These are phyloP conservation scores for Jasminum sambac DNA, from an alignment of 257 asterid genomes.

Conservation along the genomic window DNA sequence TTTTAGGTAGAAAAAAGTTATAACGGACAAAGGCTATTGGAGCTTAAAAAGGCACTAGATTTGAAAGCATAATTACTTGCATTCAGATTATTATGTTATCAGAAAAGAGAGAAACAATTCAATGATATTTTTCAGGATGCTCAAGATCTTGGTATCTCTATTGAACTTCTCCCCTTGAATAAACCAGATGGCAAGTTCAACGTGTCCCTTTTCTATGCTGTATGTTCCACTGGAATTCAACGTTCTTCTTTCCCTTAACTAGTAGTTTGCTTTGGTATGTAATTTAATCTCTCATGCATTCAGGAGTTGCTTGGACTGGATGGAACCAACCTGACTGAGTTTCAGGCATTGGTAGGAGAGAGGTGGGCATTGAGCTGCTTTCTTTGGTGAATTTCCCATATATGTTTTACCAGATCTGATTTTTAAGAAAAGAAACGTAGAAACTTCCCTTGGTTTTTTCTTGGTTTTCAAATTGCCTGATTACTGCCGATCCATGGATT, in stretches of 20 bases:
- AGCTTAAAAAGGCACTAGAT: conserved; percentile 22
- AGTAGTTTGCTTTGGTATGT: conserved; percentile 12
- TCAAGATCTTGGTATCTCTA: conserved; percentile 88
- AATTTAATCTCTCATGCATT: conserved; percentile 30
- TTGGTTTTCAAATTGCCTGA: neutral
- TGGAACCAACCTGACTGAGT: conserved; percentile 69
- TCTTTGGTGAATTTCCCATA: conserved; percentile 17
- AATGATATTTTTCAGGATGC: conserved; percentile 66
- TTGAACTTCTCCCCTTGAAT: conserved; percentile 88
- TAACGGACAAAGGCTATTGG: conserved; percentile 13
- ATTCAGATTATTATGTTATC: conserved; percentile 7
- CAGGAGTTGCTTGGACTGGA: conserved; percentile 92
- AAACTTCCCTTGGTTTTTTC: neutral
- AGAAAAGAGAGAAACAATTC: conserved; percentile 9
- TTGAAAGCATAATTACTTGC: conserved; percentile 3
- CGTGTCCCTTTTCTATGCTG: conserved; percentile 77
- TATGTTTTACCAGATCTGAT: conserved; percentile 15
- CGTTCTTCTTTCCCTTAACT: conserved; percentile 7
- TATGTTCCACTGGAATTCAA: conserved; percentile 38
- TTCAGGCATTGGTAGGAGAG: conserved; percentile 70
- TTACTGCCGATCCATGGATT: conserved; percentile 7
- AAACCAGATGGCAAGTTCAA: conserved; percentile 77
- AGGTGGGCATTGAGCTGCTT: conserved; percentile 51
- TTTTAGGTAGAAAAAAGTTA: too few species aligned
- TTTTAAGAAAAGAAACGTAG: neutral